phyloP scores from a whole-genome alignment of 306 rosid species.

The Nissolia schottii region DNA sequence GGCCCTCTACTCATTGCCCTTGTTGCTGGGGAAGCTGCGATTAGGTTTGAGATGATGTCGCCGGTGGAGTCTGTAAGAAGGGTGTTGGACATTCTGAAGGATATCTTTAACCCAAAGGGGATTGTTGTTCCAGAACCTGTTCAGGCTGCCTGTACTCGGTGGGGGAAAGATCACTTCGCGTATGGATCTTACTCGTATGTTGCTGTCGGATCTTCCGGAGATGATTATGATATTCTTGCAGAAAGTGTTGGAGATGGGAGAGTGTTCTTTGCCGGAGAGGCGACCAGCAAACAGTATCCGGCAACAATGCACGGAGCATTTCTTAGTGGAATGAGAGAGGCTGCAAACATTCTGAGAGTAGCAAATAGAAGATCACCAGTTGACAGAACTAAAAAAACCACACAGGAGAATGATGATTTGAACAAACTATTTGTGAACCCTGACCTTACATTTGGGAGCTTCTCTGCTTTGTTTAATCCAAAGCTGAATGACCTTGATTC shows the following conservation, averaged over 20 bases:
- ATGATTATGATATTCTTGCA: conserved; percentile 79
- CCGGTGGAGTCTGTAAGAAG: conserved; percentile 80
- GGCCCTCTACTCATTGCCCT: conserved; percentile 86
- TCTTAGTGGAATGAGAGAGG: conserved; percentile 94
- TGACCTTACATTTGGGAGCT: conserved; percentile 60
- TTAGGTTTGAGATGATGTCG: conserved; percentile 85
- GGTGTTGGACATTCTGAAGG: conserved; percentile 64
- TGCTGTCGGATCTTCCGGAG: conserved; percentile 86
- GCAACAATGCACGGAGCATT: conserved; percentile 96
- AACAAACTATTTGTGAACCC: conserved; percentile 50
- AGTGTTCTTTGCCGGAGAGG: conserved; percentile 90
- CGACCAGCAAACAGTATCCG: conserved; percentile 83
- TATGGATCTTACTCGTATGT: conserved; percentile 83
- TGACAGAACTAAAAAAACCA: conserved; percentile 21
- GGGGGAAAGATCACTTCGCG: conserved; percentile 77
- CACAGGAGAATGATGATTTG: conserved; percentile 43
- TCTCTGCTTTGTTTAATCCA: conserved; percentile 69
- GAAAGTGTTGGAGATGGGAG: conserved; percentile 75
- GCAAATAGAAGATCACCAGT: conserved; percentile 48
- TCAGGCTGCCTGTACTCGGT: conserved; percentile 79
- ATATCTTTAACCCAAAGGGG: conserved; percentile 72
- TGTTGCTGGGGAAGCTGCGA: conserved; percentile 84
- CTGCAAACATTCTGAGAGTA: conserved; percentile 78
- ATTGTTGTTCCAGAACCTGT: conserved; percentile 75
- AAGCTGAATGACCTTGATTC: conserved; percentile 43